Evolutionary conservation across 148 eudicot genomes (phyloP).

Genomic region (Rhododendron henanense): DNA sequence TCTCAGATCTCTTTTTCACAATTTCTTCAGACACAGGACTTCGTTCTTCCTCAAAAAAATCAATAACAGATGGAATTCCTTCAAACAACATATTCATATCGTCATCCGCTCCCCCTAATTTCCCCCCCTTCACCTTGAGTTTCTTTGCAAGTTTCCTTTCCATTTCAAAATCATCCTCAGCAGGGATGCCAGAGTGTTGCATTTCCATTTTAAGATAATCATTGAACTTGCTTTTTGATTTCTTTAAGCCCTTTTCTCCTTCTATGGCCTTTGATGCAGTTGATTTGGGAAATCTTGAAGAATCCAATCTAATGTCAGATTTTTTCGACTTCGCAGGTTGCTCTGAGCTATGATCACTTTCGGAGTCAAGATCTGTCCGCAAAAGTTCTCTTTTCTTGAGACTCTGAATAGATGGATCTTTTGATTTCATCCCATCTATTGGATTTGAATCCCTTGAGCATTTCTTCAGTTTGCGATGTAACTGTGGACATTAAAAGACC

Average conservation of each 20-base stretch:
- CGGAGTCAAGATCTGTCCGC: constrained; percentile 8
- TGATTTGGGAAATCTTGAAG: constrained; percentile 7
- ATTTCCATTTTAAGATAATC: constrained; percentile 49
- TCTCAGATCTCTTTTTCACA: constrained; percentile 8
- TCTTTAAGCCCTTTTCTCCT: constrained; percentile 8
- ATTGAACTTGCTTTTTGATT: constrained; percentile 48
- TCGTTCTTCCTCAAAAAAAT: constrained; percentile 25
- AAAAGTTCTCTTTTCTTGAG: constrained; percentile 5
- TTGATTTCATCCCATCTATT: neutral
- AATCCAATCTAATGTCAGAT: constrained; percentile 1
- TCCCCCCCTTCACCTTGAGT: constrained; percentile 62
- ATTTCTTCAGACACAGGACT: constrained; percentile 8
- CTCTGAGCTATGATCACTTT: constrained; percentile 7
- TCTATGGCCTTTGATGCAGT: constrained; percentile 10
- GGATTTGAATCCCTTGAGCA: constrained; percentile 12
- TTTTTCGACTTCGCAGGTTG: neutral
- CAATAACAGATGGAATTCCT: constrained; percentile 43
- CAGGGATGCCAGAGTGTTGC: constrained; percentile 24
- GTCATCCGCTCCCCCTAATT: constrained; percentile 44
- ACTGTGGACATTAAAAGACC: constrained; percentile 16
- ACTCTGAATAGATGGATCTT: neutral
- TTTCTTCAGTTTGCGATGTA: constrained; percentile 32
- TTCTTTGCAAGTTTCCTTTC: constrained; percentile 71
- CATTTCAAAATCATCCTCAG: constrained; percentile 53
- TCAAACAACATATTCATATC: constrained; percentile 41